Evolutionary conservation across 148 eudicot species (phyloP), one percentile per base, ranked within the genome.

Genomic region (Pharnaceum exiguum): DNA sequence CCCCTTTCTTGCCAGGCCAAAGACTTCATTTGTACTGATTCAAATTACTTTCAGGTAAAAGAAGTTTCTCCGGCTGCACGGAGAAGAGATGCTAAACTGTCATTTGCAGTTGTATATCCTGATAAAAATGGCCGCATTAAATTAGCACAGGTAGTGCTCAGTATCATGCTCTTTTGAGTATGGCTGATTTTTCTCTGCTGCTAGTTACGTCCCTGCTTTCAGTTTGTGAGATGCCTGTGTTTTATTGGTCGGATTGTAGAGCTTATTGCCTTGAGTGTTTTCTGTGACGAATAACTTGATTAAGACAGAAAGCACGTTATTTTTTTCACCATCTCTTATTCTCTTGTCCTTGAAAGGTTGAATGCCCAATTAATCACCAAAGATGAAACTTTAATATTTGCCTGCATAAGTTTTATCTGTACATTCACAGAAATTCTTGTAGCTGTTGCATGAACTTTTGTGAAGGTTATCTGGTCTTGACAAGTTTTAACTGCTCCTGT

Each of bases 21-120:
- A 18, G 16, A 6, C 27, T 29, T 40, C 47, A 54, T 25, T 4
- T 44, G 53, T 51, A 36, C 30, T 59, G 53, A 30, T 55, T 63
- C 60, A 36, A 37, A 17, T 28, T 30, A 23, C 21, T 49, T 60
- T 50, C 36, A 77, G 81, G 81, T 77, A 33, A 77, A 77, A 65
- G 81, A 77, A 65, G 74, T 77, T 43, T 65, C 77, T 39, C 77
- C 77, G 44, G 68, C 71, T 60, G 81, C 81, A 31, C 68, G 81
- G 74, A 72, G 77, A 60, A 68, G 74, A 60, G 77, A 72, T 60
- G 77, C 81, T n/a, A 77, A 60, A 51, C 60, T 77, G 62, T 77
- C 81, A 25, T 77, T 77, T 72, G 81, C 81, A 27, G 71, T 74
- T 56, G 81, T 77, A 31, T 77, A 72, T 64, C 81, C 81, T 26